A percentile compares a stretch with the other conserved stretches of the same genome.
Evolutionary conservation across 805 yeast genomes (phyloP).

Genomic region (Metschnikowia cerradonensis): DNA sequence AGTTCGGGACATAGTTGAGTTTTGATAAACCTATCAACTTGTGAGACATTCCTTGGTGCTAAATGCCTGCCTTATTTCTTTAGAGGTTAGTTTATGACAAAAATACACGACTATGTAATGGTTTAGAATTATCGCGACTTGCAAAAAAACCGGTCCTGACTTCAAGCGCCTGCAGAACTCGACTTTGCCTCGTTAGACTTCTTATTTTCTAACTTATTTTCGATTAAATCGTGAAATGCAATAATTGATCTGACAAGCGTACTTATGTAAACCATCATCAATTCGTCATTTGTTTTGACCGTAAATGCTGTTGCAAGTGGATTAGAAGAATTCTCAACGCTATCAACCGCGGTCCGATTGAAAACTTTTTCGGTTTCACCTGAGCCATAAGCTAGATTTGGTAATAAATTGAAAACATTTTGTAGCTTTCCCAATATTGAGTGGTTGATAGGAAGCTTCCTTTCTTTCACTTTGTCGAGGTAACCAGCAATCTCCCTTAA

Average conservation of each 20-base stretch:
- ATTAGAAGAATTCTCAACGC: conserved; percentile 29
- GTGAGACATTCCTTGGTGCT: conserved; percentile 15
- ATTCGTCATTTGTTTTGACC: conserved; percentile 89
- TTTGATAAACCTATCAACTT: conserved; percentile 18
- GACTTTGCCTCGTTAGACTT: conserved; percentile 26
- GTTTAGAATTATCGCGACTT: neutral
- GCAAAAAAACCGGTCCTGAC: neutral
- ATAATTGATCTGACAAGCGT: conserved; percentile 89
- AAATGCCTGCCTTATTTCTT: neutral
- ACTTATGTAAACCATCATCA: conserved; percentile 89
- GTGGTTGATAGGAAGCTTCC: conserved; percentile 82
- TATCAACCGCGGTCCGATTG: conserved; percentile 6
- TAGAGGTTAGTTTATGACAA: conserved; percentile 4
- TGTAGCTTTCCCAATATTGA: conserved; percentile 87
- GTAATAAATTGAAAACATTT: conserved; percentile 89
- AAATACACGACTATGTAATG: conserved; percentile 12
- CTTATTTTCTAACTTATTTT: conserved; percentile 84
- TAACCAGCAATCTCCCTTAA: conserved; percentile 74
- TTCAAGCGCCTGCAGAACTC: conserved; percentile 4
- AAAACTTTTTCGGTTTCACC: conserved; percentile 11
- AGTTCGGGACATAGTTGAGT: conserved; percentile 21
- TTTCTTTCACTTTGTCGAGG: conserved; percentile 65
- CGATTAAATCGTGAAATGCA: conserved; percentile 94
- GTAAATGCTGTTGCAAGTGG: conserved; percentile 79
- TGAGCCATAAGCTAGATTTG: conserved; percentile 52